These are phyloP conservation scores for Ceratobasidium sp. DNA, from an alignment of 1,284 basidiomycete species.

Conservation along the genomic window DNA sequence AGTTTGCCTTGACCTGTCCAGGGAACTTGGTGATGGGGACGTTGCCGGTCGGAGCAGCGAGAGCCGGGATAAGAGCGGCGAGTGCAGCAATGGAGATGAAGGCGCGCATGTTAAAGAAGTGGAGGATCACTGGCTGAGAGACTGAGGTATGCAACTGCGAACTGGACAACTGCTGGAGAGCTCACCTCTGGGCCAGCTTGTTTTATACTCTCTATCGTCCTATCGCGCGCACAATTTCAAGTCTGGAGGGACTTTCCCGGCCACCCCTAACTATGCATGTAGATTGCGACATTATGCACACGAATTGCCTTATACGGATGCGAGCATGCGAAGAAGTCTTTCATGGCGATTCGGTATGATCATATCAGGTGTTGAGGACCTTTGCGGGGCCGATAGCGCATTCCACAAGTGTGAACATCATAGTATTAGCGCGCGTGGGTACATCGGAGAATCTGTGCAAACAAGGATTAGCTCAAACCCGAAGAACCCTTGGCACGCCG, in stretches of 20 bases:
- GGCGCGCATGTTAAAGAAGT: background rate
- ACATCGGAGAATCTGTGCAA: no score
- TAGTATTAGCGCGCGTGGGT: no score
- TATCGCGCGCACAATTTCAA: background rate
- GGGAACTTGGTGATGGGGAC: slow-evolving; percentile 15
- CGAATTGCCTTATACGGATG: background rate
- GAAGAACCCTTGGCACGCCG: no score
- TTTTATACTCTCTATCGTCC: background rate
- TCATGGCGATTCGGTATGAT: background rate
- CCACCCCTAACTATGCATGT: background rate
- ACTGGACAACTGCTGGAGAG: background rate
- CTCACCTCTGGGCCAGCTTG: background rate
- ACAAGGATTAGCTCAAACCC: no score
- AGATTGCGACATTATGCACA: background rate
- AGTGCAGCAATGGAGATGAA: slow-evolving; percentile 17
- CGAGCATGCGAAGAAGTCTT: background rate
- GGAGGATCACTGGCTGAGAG: background rate
- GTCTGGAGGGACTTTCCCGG: background rate
- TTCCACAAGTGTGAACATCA: no score
- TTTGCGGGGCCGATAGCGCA: background rate
- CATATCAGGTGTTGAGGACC: background rate
- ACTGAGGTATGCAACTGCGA: background rate
- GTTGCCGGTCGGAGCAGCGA: slow-evolving; percentile 22
- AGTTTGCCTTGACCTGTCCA: slow-evolving; percentile 13
- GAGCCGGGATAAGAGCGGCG: slow-evolving; percentile 5